Base-by-base conservation (phyloP, 1,284 basidiomycete genomes). In the Polyporus tsugae region DNA sequence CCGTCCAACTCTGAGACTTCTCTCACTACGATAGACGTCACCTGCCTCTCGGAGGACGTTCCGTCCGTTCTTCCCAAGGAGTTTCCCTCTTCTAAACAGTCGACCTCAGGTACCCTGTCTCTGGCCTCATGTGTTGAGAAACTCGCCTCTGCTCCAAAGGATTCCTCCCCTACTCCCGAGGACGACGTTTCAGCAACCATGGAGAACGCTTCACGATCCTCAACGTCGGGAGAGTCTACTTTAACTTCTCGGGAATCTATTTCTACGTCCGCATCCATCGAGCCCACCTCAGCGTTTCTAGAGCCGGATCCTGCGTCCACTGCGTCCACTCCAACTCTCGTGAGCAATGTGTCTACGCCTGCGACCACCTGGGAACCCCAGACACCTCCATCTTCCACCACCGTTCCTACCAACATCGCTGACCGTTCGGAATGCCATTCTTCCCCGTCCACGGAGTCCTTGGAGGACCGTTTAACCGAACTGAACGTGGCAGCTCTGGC, bases 341-440 rank as follows among this genome's bases (percentile, higher is more conserved):
- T 11, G 11, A 60, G 38, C 19, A 22, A 11, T 15, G 15, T 35
- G 29, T 17, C 39, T 41, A 15, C 58, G 11, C 22, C 58, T 22
- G 36, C 58, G 22, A 60, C 58, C 19, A 39, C 38, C 58, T 60
- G 36, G 58, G 58, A 60, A 2, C n/a, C 36, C 9, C 36, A 41
- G 38, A 60, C 58, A 6, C 58, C 58, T 6, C n/a, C 36, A 2
- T 11, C n/a, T 38, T 49, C 46, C 4, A 49, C 46, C 22, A 42
- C 38, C 11, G 6, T 19, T 17, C 52, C 33, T 35, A 33, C 29
- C 38, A 29, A 22, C 38, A 17, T 58, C 35, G 55, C 55, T 13
- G 33, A 19, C 55, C 1, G 19, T 38, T 33, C 33, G 6, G 10
- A 4, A 15, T 60, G n/a, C 38, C 36, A 3, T 4, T 11, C 58